Evolutionary conservation across 75 land plant genomes (phyloP), one percentile per base, ranked within the genome.

Genomic region (Picea sitchensis): DNA sequence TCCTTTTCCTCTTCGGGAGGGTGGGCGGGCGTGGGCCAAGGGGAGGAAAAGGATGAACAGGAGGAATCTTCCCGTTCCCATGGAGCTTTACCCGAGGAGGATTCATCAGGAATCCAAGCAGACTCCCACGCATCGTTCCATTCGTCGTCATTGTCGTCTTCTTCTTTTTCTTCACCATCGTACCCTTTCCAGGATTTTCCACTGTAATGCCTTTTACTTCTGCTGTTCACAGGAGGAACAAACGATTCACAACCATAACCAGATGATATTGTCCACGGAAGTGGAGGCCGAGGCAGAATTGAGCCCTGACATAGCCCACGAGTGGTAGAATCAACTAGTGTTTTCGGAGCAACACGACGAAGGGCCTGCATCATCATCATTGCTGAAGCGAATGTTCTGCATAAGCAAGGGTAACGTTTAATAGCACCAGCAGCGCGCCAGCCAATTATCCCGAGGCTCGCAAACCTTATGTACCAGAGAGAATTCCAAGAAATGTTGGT

Each of bases 101-200:
- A 44, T 3, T 87, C 85, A 5, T 89, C 90, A 0, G 94, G 94
- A 20, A 92, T 91, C 94, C 94, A 92, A 1, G 89, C 87, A 11
- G 88, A 77, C 77, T 92, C 94, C 93, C 94, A 92, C 2, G 94
- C 90, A 18, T 85, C 85, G 68, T 92, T 84, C 94, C 94, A 92
- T 15, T 88, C 88, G 30, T 86, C 84, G 11, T 86, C 86, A 3
- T 73, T 88, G 72, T 69, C 73, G 14, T 69, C 47, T 4, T 69
- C 73, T 18, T n/a, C 41, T 51, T 51, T 9, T 51, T 1, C 56
- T 51, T 9, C 56, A 51, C 56, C 56, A 1, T 51, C 56, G 73
- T 69, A 20, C 21, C 21, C 47, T 44, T 69, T 41, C 51, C 44
- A 14, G 41, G 73, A 69, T 20, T 69, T 69, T 38, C 73, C 73